These are phyloP conservation scores for Stephania japonica DNA, from an alignment of 164 flowering plant species.

Conservation along the genomic window DNA sequence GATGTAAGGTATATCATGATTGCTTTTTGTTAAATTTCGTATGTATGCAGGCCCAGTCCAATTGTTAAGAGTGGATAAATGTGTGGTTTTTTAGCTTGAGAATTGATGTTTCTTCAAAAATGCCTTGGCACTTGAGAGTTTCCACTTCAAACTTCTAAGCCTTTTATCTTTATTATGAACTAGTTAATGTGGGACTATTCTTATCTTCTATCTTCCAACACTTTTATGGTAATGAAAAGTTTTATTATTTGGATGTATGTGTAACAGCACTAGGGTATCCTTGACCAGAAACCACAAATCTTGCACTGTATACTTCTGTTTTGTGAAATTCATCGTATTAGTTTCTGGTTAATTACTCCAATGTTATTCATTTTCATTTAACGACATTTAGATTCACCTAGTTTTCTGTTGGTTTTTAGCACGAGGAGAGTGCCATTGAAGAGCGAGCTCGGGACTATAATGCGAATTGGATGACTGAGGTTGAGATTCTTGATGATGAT, in stretches of 20 bases:
- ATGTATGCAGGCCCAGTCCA: no score
- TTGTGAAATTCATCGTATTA: background rate
- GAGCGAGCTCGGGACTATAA: constrained; percentile 95
- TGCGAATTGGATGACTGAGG: constrained; percentile 98
- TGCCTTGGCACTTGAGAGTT: no score
- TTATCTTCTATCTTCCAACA: background rate
- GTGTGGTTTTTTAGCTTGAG: no score
- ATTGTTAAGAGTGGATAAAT: no score
- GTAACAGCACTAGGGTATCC: background rate
- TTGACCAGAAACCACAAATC: background rate
- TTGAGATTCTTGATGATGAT: constrained; percentile 94
- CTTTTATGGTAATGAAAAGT: background rate
- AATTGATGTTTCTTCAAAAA: no score
- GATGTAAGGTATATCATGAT: no score
- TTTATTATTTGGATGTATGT: background rate
- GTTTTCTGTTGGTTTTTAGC: constrained; percentile 35
- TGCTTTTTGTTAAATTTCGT: no score
- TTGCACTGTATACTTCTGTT: background rate
- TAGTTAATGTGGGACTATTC: background rate
- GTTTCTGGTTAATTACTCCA: background rate
- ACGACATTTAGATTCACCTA: background rate
- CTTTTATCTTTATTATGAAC: background rate
- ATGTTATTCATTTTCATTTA: background rate
- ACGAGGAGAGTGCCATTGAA: constrained; percentile 96
- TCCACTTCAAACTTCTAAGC: no score